Evolutionary conservation across 768 basidiomycete genomes (phyloP), one percentile per base, ranked within the genome.

Genomic region (Sporobolomyces phaffii): DNA sequence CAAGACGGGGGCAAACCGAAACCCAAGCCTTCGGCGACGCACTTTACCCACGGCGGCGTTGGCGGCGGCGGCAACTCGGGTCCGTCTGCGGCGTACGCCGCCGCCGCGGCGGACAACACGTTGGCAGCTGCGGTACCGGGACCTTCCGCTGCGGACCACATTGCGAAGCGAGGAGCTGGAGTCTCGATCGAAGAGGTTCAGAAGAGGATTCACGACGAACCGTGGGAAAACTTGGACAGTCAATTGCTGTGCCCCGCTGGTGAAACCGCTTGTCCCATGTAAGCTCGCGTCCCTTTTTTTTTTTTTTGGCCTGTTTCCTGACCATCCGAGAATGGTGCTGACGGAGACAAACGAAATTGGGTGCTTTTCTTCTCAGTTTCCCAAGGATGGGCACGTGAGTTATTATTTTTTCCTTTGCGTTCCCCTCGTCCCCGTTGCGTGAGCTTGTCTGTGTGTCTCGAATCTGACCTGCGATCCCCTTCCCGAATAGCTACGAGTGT

Each of bases 181-280:
- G n/a, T n/a, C 13, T 36, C n/a, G 20, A 26, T 62, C 33, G 66
- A 68, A 24, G 50, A 53, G 5, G 66, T 68, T n/a, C 57, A 59
- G 44, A 50, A 62, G 34, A 51, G 24, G 61, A 68, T 68, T 29
- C 49, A 59, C 31, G 41, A 62, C 5, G 49, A 52, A 44, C 68
- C 68, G 24, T 70, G 68, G 68, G 68, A 70, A 60, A 47, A 38
- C 18, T 60, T 70, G 24, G 68, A 70, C 56, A 62, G 60, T 44
- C 22, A 56, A 3, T 41, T 70, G 11, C 34, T 70, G 24, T 70
- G 68, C 56, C 68, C 68, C 11, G 10, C 41, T 22, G 64, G 64
- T 26, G 68, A 70, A 40, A 65, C 64, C 1, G 68, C 68, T 49
- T 70, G 68, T 60, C 68, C 68, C 1, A 70, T 70, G 68, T 70